Conservation (phyloP, 768 basidiomycete species). For the Dacryopinax spathularia region DNA sequence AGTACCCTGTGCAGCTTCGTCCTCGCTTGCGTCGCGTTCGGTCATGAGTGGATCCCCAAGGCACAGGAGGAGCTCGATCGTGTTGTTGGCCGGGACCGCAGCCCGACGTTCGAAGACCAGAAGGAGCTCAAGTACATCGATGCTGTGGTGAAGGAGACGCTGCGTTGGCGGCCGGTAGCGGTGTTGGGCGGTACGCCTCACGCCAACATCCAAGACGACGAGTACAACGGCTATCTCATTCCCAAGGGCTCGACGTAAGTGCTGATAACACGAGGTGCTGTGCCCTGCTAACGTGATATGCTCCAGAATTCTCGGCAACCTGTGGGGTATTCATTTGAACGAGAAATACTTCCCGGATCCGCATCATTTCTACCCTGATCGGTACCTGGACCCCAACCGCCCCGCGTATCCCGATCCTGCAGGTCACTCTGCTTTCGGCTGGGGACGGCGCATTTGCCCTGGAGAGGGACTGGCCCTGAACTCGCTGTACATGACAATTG, state of each 20-base stretch:
- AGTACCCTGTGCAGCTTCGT: conserved; percentile 11
- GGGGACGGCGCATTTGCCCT: neutral
- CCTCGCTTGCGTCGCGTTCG: conserved; percentile 7
- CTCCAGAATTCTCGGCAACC: conserved; percentile 7
- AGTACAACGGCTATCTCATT: conserved; percentile 13
- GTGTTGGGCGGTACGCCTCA: conserved; percentile 14
- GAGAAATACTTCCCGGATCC: conserved; percentile 10
- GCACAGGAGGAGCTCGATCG: neutral
- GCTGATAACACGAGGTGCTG: neutral
- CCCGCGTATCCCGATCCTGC: conserved; percentile 1
- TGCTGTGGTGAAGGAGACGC: neutral
- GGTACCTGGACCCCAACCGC: neutral
- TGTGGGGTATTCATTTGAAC: conserved; percentile 15
- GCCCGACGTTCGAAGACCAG: conserved; percentile 14
- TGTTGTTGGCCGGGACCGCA: conserved; percentile 12
- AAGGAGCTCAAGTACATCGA: conserved; percentile 7
- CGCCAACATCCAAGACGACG: conserved; percentile 9
- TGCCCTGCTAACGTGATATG: neutral
- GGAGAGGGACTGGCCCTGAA: neutral
- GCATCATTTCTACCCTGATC: neutral
- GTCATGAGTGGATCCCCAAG: neutral
- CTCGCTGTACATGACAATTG: conserved; percentile 10
- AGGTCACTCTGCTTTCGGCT: neutral
- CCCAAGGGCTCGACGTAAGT: conserved; percentile 15
- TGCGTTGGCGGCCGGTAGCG: conserved; percentile 14